phyloP scores from a whole-genome alignment of 768 basidiomycete genomes.

The Trametes villosa region DNA sequence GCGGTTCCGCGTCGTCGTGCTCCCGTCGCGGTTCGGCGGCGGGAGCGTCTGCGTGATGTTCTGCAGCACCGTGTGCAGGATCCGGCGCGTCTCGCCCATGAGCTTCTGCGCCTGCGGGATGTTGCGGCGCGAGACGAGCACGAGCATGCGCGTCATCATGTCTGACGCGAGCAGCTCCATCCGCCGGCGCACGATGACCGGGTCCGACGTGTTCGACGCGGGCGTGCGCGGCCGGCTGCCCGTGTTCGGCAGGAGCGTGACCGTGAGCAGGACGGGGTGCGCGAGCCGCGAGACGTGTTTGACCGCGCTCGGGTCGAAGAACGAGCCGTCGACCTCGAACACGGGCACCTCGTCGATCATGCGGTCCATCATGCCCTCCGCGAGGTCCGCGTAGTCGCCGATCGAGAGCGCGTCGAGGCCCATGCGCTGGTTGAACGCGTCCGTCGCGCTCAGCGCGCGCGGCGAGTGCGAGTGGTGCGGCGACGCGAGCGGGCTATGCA shows the following conservation, averaged over 20 bases:
- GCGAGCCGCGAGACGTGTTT: conserved; percentile 88
- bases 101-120: conserved; percentile 90
- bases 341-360: conserved; percentile 99
- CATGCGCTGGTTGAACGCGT: conserved; percentile 86
- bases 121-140: conserved; percentile 91
- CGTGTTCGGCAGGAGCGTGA: conserved; percentile 77
- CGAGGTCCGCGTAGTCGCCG: conserved; percentile 73
- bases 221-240: conserved; percentile 43
- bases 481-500: conserved; percentile 17
- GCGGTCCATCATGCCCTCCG: conserved; percentile 91
- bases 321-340: conserved; percentile 93
- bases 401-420: conserved; percentile 77
- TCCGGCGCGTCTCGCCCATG: conserved; percentile 88
- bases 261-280: conserved; percentile 91
- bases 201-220: conserved; percentile 63
- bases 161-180: conserved; percentile 98
- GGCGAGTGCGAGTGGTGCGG: conserved; percentile 24
- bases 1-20: conserved; percentile 66
- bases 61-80: conserved; percentile 88
- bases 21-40: conserved; percentile 47
- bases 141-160: conserved; percentile 94
- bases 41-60: conserved; percentile 77
- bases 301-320: conserved; percentile 86
- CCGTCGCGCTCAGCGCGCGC: conserved; percentile 73
- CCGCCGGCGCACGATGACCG: conserved; percentile 87